Evolutionary conservation across 352 stramenopile genomes (phyloP).

Genomic region (Phytophthora cryptogea): DNA sequence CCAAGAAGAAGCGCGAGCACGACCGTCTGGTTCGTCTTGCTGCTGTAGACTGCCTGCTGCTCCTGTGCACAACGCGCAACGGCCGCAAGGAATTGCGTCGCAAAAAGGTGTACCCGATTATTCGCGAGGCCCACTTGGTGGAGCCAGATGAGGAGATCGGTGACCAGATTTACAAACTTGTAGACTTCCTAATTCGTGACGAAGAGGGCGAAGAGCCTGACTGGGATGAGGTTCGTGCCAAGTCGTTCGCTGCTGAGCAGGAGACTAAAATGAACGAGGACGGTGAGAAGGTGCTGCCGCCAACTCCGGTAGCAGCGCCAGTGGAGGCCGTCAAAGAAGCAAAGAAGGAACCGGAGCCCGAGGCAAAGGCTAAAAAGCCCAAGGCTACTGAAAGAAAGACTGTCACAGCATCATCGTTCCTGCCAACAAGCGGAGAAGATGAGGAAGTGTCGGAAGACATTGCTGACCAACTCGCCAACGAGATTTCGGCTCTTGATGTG

Average conservation of each 20-base stretch:
- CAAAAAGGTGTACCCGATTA: conserved; percentile 88
- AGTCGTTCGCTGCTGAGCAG: conserved; percentile 64
- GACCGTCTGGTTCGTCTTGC: conserved; percentile 73
- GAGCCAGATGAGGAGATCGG: conserved; percentile 83
- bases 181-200: conserved; percentile 87
- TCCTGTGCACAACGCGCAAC: conserved; percentile 81
- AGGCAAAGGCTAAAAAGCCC: conserved; percentile 25
- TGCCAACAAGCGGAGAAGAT: conserved; percentile 48
- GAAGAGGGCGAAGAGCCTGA: conserved; percentile 87
- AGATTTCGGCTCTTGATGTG: conserved; percentile 80
- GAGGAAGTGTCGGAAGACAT: conserved; percentile 75
- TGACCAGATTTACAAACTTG: conserved; percentile 90
- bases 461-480: conserved; percentile 63
- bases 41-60: conserved; percentile 72
- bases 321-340: conserved; percentile 11
- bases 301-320: conserved; percentile 16
- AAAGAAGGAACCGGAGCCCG: conserved; percentile 27
- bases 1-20: conserved; percentile 86
- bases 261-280: conserved; percentile 43
- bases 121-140: conserved; percentile 82
- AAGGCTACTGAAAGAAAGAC: conserved; percentile 19
- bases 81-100: conserved; percentile 78
- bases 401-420: conserved; percentile 34
- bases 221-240: conserved; percentile 74
- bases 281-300: conserved; percentile 22